phyloP scores from a whole-genome alignment of 495 filamentous ascomycete species.

The Rhypophila decipiens region DNA sequence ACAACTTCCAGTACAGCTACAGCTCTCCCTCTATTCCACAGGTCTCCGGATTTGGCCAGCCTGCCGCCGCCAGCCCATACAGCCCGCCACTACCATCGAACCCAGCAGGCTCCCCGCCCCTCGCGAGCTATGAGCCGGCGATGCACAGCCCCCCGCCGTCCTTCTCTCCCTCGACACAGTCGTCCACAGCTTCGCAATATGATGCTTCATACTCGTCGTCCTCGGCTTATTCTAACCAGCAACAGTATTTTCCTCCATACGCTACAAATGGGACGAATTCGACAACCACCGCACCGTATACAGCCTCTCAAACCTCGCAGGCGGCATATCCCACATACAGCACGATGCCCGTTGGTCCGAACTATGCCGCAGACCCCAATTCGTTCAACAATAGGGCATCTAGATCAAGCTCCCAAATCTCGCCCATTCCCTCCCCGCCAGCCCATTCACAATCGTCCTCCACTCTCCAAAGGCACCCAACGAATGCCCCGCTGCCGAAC shows the following conservation, averaged over 20 bases:
- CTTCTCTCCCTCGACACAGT: slow-evolving; percentile 10
- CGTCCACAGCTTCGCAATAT: slow-evolving; percentile 19
- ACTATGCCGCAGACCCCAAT: slow-evolving; percentile 35
- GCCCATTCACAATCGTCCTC: slow-evolving; percentile 20
- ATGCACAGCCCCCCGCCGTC: slow-evolving; percentile 29
- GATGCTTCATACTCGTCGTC: slow-evolving; percentile 18
- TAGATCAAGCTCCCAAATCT: slow-evolving; percentile 37
- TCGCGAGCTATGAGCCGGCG: slow-evolving; percentile 28
- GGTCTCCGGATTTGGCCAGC: slow-evolving; percentile 27
- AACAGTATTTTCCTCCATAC: slow-evolving; percentile 20
- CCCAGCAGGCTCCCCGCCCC: slow-evolving; percentile 24
- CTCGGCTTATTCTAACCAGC: slow-evolving; percentile 13
- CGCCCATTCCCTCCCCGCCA: slow-evolving; percentile 35
- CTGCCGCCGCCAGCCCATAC: slow-evolving; percentile 20
- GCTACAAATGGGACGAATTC: slow-evolving; percentile 24
- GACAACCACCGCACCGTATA: slow-evolving; percentile 20
- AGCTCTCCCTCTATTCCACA: slow-evolving; percentile 28
- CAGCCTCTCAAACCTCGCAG: slow-evolving; percentile 27
- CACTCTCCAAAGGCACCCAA: slow-evolving; percentile 45
- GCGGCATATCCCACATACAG: slow-evolving; percentile 40
- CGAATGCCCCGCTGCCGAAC: slow-evolving; percentile 48
- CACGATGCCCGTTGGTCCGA: slow-evolving; percentile 42
- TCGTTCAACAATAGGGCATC: slow-evolving; percentile 34
- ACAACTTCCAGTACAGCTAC: slow-evolving; percentile 34
- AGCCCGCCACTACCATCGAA: slow-evolving; percentile 21